These are phyloP conservation scores for Mycotypha africana DNA, from an alignment of 371 early-diverging fungal species.

Conservation along the genomic window DNA sequence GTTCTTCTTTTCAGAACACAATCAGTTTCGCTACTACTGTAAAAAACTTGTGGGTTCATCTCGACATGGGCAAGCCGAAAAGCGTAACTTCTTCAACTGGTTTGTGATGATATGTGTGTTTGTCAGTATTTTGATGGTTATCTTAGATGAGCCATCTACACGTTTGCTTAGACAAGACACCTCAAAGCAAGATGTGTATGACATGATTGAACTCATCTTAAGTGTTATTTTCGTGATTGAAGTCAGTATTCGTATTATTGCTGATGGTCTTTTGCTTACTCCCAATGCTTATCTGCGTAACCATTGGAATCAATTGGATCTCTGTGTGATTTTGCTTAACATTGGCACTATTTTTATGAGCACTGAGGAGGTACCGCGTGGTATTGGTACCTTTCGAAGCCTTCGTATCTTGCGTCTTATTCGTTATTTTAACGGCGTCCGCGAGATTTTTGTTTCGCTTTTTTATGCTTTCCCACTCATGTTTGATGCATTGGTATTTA, in stretches of 20 bases:
- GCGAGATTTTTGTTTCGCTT: conserved; percentile 50
- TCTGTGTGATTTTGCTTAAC: conserved; percentile 47
- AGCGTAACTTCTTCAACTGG: conserved; percentile 50
- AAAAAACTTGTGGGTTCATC: conserved; percentile 34
- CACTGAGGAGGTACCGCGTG: conserved; percentile 27
- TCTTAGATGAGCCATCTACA: conserved; percentile 53
- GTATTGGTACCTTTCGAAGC: conserved; percentile 43
- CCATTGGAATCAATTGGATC: conserved; percentile 52
- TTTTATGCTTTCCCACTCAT: conserved; percentile 51
- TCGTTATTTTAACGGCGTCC: conserved; percentile 53
- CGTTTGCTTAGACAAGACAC: conserved; percentile 28
- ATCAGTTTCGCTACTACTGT: conserved; percentile 30
- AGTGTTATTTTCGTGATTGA: conserved; percentile 48
- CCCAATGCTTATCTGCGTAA: conserved; percentile 47
- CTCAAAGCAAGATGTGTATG: conserved; percentile 21
- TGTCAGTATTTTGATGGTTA: conserved; percentile 49
- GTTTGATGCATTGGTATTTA: conserved; percentile 50
- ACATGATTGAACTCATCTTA: conserved; percentile 39
- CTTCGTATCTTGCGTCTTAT: conserved; percentile 55
- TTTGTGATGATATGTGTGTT: conserved; percentile 55
- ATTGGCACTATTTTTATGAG: conserved; percentile 38
- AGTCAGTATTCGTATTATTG: conserved; percentile 46
- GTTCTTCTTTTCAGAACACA: conserved; percentile 31
- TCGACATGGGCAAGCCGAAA: conserved; percentile 30
- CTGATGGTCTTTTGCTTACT: conserved; percentile 48